A percentile compares a stretch with the other conserved stretches of the same genome.
These are phyloP conservation scores for Pleurotus cornucopiae DNA, from an alignment of 768 basidiomycete species.

Conservation along the genomic window DNA sequence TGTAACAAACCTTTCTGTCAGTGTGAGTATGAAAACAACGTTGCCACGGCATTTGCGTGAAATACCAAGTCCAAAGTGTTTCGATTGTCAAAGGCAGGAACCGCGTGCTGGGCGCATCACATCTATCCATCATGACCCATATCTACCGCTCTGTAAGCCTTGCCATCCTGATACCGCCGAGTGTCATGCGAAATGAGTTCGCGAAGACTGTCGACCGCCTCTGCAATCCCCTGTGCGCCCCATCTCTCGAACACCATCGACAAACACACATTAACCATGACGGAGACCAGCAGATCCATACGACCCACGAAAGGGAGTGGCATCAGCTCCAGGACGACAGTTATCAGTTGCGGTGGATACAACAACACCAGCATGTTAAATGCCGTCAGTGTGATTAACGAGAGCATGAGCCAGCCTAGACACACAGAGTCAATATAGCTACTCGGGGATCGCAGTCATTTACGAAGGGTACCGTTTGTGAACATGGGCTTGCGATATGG, in stretches of 20 bases:
- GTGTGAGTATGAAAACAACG: too few species aligned
- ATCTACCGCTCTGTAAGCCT: slow-evolving; percentile 84
- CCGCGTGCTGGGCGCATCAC: neutral
- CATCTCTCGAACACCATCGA: slow-evolving; percentile 79
- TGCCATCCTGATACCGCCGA: slow-evolving; percentile 57
- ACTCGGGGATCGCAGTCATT: neutral
- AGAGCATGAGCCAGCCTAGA: slow-evolving; percentile 78
- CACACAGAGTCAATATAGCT: neutral
- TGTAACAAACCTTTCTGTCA: too few species aligned
- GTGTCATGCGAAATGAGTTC: slow-evolving; percentile 38
- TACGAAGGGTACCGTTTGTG: slow-evolving; percentile 72
- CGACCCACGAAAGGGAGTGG: slow-evolving; percentile 66
- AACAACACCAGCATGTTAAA: slow-evolving; percentile 81
- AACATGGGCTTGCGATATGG: slow-evolving; percentile 94
- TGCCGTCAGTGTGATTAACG: slow-evolving; percentile 58
- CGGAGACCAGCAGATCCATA: slow-evolving; percentile 61
- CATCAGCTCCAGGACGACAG: slow-evolving; percentile 72
- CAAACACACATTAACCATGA: slow-evolving; percentile 62
- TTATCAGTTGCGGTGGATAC: slow-evolving; percentile 56
- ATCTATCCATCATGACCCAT: slow-evolving; percentile 50
- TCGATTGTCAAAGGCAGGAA: neutral
- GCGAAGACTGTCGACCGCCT: slow-evolving; percentile 43
- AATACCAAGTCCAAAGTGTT: too few species aligned
- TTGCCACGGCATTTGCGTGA: too few species aligned
- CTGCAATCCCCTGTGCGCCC: slow-evolving; percentile 56